Conservation (phyloP, 2,329 filamentous ascomycete genomes). For the Apiospora kogelbergensis region DNA sequence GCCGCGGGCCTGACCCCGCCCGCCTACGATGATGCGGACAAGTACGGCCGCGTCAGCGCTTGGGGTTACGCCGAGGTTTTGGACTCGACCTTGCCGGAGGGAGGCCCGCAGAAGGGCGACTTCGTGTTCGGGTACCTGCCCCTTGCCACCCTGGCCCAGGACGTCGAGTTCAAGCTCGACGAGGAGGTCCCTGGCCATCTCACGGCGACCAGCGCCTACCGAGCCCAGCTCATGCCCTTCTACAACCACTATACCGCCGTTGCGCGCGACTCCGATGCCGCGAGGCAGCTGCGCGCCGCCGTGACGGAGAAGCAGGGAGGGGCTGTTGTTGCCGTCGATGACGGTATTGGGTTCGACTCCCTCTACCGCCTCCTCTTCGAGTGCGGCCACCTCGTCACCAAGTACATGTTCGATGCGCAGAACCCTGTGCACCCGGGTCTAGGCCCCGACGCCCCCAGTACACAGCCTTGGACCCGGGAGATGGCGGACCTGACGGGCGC, state of each 20-base stretch:
- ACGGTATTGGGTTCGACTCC: slow-evolving; percentile 25
- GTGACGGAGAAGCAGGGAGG: background rate
- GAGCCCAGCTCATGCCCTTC: slow-evolving; percentile 37
- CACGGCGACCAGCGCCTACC: slow-evolving; percentile 36
- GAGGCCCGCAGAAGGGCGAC: slow-evolving; percentile 23
- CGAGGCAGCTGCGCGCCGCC: background rate
- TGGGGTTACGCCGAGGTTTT: slow-evolving; percentile 47
- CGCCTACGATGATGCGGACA: slow-evolving; percentile 33
- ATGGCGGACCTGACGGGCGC: slow-evolving; percentile 34
- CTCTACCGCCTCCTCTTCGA: slow-evolving; percentile 26
- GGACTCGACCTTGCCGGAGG: slow-evolving; percentile 38
- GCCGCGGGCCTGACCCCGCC: slow-evolving; percentile 24
- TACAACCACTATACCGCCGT: slow-evolving; percentile 43
- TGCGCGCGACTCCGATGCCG: background rate
- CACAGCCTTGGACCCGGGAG: slow-evolving; percentile 25
- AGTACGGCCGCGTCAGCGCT: slow-evolving; percentile 47
- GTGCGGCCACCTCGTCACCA: slow-evolving; percentile 31
- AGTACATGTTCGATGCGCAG: slow-evolving; percentile 31
- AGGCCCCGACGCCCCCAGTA: slow-evolving; percentile 11
- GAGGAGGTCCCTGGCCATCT: slow-evolving; percentile 29
- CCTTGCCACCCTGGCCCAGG: slow-evolving; percentile 36
- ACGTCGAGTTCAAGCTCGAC: slow-evolving; percentile 34
- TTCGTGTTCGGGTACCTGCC: slow-evolving; percentile 45
- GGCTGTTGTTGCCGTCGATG: background rate
- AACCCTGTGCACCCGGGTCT: slow-evolving; percentile 19